Conservation (phyloP, 345 rosid species). For the Salix udensis region DNA sequence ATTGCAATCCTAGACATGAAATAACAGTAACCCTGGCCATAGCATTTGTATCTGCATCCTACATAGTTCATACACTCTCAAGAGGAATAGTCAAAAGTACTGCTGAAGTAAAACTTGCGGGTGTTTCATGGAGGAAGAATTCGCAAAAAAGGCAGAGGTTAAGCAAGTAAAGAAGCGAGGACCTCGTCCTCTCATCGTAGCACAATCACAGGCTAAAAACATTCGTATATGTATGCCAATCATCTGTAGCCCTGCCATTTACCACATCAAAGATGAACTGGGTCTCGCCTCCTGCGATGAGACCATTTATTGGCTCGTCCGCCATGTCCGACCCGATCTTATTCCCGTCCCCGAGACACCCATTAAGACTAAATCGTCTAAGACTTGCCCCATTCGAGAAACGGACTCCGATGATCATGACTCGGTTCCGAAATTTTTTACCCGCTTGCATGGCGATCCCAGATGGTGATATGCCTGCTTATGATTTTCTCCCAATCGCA, state of each 20-base stretch:
- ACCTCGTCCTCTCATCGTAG: not conserved
- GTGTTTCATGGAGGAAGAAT: not conserved
- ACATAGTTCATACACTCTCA: not conserved
- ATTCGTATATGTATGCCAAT: not conserved
- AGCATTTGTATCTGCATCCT: not conserved
- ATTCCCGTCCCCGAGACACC: not conserved
- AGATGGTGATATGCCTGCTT: not conserved
- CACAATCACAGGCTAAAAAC: not conserved
- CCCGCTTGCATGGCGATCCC: conserved; percentile 7
- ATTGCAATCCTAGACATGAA: not conserved
- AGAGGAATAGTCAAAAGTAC: not conserved
- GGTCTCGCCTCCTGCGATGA: conserved; percentile 4
- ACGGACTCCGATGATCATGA: not conserved
- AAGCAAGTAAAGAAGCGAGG: not conserved
- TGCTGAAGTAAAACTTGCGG: not conserved
- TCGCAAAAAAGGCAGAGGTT: not conserved
- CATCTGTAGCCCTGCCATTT: conserved; percentile 3
- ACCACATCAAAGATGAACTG: conserved; percentile 10
- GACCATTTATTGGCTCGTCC: conserved; percentile 18
- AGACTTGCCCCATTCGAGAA: not conserved
- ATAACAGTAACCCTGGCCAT: not conserved
- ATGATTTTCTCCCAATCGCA: not conserved
- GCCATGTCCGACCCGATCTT: conserved; percentile 17
- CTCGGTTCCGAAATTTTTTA: not conserved
- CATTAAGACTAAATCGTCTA: not conserved